Percentiles rank a stretch among this genome's conserved stretches.
Evolutionary conservation across 2,329 filamentous ascomycete species (phyloP).

Genomic region (Colletotrichum eleusines): DNA sequence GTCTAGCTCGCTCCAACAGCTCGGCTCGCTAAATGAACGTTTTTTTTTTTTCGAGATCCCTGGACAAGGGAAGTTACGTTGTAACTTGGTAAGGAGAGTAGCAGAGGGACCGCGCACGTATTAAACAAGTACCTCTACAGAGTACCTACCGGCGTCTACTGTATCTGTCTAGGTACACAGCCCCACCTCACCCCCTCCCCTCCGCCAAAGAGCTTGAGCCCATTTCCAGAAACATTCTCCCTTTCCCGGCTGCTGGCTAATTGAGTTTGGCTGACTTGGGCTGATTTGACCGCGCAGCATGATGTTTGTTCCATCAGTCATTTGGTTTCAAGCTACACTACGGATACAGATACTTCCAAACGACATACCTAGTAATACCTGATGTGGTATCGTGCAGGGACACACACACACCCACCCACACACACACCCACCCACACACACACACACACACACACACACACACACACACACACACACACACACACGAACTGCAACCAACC

Average conservation of each 20-base stretch:
- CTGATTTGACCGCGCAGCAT: no score
- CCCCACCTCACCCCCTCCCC: not conserved
- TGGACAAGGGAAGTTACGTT: not conserved
- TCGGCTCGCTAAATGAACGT: slow-evolving; percentile 31
- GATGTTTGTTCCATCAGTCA: not conserved
- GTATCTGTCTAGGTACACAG: not conserved
- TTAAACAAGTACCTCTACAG: no score
- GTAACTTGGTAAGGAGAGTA: no score
- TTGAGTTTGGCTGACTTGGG: not conserved
- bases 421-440: no score
- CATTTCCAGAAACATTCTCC: slow-evolving; percentile 37
- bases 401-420: no score
- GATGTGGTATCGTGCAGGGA: no score
- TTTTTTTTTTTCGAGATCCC: not conserved
- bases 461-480: no score
- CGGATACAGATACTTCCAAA: no score
- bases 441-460: no score
- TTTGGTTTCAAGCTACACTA: not conserved
- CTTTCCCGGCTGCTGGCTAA: not conserved
- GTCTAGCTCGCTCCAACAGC: slow-evolving; percentile 19
- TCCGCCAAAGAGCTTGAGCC: not conserved
- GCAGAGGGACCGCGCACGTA: no score
- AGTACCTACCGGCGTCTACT: no score
- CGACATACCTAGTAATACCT: no score
- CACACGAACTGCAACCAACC: not conserved